A percentile compares a stretch with the other conserved stretches of the same genome.
Conservation (phyloP, 139 green algal species). For the Coelastrella sp. region DNA sequence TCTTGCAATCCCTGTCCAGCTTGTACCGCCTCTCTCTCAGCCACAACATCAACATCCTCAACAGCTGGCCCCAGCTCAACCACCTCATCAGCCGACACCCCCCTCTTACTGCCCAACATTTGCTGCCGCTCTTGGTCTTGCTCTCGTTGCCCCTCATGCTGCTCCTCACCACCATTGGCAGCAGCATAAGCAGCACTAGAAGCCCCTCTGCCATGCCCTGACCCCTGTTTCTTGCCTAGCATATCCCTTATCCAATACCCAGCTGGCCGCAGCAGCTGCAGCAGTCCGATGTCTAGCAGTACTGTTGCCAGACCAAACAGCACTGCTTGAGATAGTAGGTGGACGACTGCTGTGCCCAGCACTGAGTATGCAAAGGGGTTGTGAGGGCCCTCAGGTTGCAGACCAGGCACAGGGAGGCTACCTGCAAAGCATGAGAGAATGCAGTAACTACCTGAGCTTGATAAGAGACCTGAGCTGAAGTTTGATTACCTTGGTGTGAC, state of each 20-base stretch:
- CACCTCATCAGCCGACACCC: background rate
- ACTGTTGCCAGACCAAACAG: conserved; percentile 59
- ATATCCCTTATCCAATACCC: background rate
- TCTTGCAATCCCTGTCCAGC: background rate
- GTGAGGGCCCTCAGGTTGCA: conserved; percentile 7
- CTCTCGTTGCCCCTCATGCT: background rate
- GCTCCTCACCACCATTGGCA: background rate
- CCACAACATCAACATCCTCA: conserved; percentile 76
- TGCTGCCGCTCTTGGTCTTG: background rate
- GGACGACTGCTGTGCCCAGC: conserved; percentile 50
- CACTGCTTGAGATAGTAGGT: conserved; percentile 60
- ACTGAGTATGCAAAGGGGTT: conserved; percentile 66
- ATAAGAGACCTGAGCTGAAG: no score
- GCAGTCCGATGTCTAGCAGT: conserved; percentile 61
- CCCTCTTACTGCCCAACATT: background rate
- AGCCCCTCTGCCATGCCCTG: background rate
- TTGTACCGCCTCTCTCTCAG: conserved; percentile 66
- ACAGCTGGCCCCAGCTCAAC: background rate
- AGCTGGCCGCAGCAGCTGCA: conserved; percentile 27
- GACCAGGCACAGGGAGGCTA: conserved; percentile 30
- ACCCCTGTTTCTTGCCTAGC: background rate
- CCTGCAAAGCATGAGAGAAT: background rate
- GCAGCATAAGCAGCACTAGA: background rate
- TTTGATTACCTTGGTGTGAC: no score
- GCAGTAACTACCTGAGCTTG: no score